phyloP scores from a whole-genome alignment of 441 rosid species.

The Flueggea neowawraea region DNA sequence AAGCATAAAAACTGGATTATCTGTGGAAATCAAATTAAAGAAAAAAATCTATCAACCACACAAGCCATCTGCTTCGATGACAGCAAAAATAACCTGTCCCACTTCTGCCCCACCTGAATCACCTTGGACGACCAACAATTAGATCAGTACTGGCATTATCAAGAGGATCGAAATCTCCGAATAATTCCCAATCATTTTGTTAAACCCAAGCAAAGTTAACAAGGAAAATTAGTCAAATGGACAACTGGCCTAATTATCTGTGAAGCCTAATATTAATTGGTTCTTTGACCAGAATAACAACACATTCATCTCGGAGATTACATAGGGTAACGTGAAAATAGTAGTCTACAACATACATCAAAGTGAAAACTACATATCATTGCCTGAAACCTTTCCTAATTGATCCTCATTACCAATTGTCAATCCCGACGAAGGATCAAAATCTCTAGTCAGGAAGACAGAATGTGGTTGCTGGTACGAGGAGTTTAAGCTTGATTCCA shows the following conservation, averaged over 20 bases:
- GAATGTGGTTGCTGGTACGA: slow-evolving; percentile 45
- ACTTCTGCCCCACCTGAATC: too few relatives aligned
- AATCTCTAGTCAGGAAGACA: slow-evolving; percentile 36
- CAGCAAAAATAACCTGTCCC: too few relatives aligned
- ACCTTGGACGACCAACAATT: too few relatives aligned
- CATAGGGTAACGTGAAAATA: slow-evolving; percentile 20
- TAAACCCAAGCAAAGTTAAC: too few relatives aligned
- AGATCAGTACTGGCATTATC: too few relatives aligned
- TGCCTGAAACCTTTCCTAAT: slow-evolving; percentile 50
- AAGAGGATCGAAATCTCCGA: too few relatives aligned
- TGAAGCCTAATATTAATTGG: slow-evolving; percentile 19
- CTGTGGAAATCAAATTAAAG: too few relatives aligned
- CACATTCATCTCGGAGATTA: slow-evolving; percentile 18
- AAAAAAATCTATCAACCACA: too few relatives aligned
- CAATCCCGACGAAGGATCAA: slow-evolving; percentile 53
- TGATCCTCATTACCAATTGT: slow-evolving; percentile 36
- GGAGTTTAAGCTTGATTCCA: slow-evolving; percentile 79
- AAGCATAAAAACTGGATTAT: too few relatives aligned
- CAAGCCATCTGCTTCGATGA: too few relatives aligned
- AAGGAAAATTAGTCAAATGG: background rate
- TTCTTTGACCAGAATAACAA: background rate
- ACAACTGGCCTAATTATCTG: slow-evolving; percentile 24
- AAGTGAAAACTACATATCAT: slow-evolving; percentile 35
- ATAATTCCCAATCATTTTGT: too few relatives aligned
- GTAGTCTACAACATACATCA: slow-evolving; percentile 2